phyloP scores from a whole-genome alignment of 768 basidiomycete genomes.

The Tricholoma terreum region DNA sequence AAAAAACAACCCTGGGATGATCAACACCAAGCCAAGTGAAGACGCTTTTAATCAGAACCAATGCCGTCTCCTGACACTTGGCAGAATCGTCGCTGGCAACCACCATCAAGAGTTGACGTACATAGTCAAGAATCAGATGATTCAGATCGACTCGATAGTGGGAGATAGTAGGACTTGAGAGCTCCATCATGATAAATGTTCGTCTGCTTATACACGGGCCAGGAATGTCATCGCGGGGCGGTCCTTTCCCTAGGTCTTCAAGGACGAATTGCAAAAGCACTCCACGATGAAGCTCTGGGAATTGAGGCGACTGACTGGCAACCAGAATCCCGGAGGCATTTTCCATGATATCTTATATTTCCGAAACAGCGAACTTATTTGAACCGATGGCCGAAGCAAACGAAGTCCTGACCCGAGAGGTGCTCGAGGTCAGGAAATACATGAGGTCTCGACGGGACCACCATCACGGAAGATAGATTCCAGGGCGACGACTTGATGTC shows the following conservation, averaged over 20 bases:
- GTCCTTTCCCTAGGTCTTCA: slow-evolving; percentile 93
- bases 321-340: slow-evolving; percentile 89
- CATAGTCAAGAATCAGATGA: too few species aligned
- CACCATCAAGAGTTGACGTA: slow-evolving; percentile 89
- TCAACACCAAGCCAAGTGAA: slow-evolving; percentile 65
- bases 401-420: slow-evolving; percentile 76
- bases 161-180: slow-evolving; percentile 75
- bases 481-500: slow-evolving; percentile 80
- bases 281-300: slow-evolving; percentile 88
- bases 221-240: slow-evolving; percentile 87
- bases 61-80: slow-evolving; percentile 86
- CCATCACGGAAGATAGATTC: slow-evolving; percentile 93
- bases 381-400: slow-evolving; percentile 88
- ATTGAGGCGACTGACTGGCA: slow-evolving; percentile 85
- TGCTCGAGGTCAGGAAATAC: slow-evolving; percentile 92
- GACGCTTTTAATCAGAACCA: slow-evolving; percentile 75
- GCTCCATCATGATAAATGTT: slow-evolving; percentile 89
- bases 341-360: slow-evolving; percentile 97
- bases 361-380: slow-evolving; percentile 89
- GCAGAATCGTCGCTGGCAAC: slow-evolving; percentile 92
- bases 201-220: slow-evolving; percentile 79
- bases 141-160: slow-evolving; percentile 78
- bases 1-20: slow-evolving; percentile 52
- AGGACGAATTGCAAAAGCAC: slow-evolving; percentile 91
- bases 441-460: slow-evolving; percentile 78